These are phyloP conservation scores for Pseudozyma pruni DNA, from an alignment of 1,284 basidiomycete species.

Conservation along the genomic window DNA sequence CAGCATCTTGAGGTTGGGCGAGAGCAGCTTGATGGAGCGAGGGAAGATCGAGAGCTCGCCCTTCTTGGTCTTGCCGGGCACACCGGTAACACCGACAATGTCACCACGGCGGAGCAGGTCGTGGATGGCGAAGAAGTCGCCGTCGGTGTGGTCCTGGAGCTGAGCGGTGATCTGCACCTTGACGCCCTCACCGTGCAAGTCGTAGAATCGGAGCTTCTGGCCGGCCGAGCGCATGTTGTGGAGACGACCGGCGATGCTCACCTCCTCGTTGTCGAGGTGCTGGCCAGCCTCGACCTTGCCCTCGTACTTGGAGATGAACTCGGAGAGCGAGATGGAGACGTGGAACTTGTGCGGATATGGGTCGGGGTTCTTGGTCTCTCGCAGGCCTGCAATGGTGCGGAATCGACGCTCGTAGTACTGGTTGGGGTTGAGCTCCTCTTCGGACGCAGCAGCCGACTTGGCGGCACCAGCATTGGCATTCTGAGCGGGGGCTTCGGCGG, in stretches of 20 bases:
- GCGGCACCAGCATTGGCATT: constrained; percentile 16
- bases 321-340: constrained; percentile 81
- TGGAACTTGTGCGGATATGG: constrained; percentile 99
- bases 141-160: constrained; percentile 75
- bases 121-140: constrained; percentile 79
- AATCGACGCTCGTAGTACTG: constrained; percentile 96
- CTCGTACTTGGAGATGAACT: constrained; percentile 83
- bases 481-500: constrained; percentile 48
- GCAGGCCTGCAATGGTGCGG: constrained; percentile 85
- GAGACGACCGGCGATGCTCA: constrained; percentile 85
- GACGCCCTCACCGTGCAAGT: constrained; percentile 88
- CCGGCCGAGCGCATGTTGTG: constrained; percentile 87
- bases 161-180: constrained; percentile 97
- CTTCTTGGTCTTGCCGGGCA: constrained; percentile 91
- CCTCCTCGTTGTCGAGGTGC: constrained; percentile 65
- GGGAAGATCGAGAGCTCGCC: constrained; percentile 94
- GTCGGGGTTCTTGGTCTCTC: constrained; percentile 81
- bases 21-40: constrained; percentile 83
- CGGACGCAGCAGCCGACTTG: constrained; percentile 44
- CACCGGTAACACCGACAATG: constrained; percentile 90
- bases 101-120: constrained; percentile 93
- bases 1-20: constrained; percentile 95
- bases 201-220: constrained; percentile 92
- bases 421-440: constrained; percentile 69
- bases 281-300: constrained; percentile 66